Evolutionary conservation across 176 grass and related monocot species (phyloP).

Genomic region (Zoysia japonica): DNA sequence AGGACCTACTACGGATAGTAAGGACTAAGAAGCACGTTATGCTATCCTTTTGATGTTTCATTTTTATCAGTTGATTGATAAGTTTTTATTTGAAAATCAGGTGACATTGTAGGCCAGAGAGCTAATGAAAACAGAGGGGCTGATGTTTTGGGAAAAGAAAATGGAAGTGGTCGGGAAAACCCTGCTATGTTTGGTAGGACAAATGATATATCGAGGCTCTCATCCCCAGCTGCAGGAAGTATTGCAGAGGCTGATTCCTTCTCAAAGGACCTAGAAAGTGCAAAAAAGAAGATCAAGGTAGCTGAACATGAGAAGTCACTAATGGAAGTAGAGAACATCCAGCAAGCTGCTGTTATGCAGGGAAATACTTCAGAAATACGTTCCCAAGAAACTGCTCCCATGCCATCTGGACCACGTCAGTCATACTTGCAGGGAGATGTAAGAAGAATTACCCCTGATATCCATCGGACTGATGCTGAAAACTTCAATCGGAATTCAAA

Average conservation of each 20-base stretch:
- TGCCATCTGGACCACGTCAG: constrained; percentile 36
- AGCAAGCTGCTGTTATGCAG: constrained; percentile 46
- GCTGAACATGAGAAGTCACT: constrained; percentile 56
- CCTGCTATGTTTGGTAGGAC: constrained; percentile 60
- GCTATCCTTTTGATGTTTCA: constrained; percentile 24
- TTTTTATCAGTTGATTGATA: constrained; percentile 35
- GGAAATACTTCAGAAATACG: constrained; percentile 47
- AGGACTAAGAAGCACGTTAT: constrained; percentile 36
- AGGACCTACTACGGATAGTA: constrained; percentile 66
- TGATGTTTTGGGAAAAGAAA: constrained; percentile 77
- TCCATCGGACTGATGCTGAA: constrained; percentile 42
- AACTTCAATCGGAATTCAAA: constrained; percentile 47
- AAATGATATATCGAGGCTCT: constrained; percentile 55
- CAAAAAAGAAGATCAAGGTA: constrained; percentile 64
- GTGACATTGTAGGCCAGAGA: constrained; percentile 54
- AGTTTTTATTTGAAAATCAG: constrained; percentile 49
- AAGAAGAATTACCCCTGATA: constrained; percentile 41
- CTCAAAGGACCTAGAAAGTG: constrained; percentile 62
- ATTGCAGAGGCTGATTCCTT: constrained; percentile 70
- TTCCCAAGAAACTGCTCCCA: constrained; percentile 43
- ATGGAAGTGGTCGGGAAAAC: constrained; percentile 62
- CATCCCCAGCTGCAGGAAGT: constrained; percentile 73
- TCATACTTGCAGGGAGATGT: constrained; percentile 46
- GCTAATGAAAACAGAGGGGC: constrained; percentile 68
- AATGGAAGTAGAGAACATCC: constrained; percentile 56